Conservation (phyloP, 1,139 yeast genomes). For the Kazachstania sp. region DNA sequence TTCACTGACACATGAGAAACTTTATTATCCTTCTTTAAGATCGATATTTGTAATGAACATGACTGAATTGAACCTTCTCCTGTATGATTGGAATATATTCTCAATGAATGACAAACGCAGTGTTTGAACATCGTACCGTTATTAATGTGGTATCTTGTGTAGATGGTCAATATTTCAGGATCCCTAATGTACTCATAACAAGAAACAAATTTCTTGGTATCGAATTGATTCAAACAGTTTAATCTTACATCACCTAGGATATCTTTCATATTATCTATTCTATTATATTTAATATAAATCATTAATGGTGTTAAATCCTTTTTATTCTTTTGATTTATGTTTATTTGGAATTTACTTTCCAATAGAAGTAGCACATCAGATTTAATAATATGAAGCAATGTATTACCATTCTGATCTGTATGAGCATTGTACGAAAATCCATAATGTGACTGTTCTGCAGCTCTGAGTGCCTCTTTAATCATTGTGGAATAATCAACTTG, state of each 20-base stretch:
- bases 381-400: slow-evolving; percentile 62
- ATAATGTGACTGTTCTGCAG: slow-evolving; percentile 31
- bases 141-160: slow-evolving; percentile 13
- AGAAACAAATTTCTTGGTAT: slow-evolving; percentile 29
- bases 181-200: slow-evolving; percentile 49
- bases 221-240: slow-evolving; percentile 35
- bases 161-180: slow-evolving; percentile 13
- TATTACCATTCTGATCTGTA: slow-evolving; percentile 64
- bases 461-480: slow-evolving; percentile 40
- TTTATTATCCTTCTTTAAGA: not conserved
- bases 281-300: slow-evolving; percentile 60
- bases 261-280: slow-evolving; percentile 48
- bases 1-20: slow-evolving; percentile 10
- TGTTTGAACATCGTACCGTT: slow-evolving; percentile 10
- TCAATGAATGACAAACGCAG: slow-evolving; percentile 8
- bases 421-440: slow-evolving; percentile 48
- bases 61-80: slow-evolving; percentile 2
- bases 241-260: slow-evolving; percentile 41
- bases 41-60: slow-evolving; percentile 7
- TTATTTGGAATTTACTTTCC: slow-evolving; percentile 21
- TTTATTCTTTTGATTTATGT: slow-evolving; percentile 56
- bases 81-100: not conserved
- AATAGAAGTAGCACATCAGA: slow-evolving; percentile 40
- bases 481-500: slow-evolving; percentile 52
- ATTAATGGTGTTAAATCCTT: slow-evolving; percentile 62